phyloP scores from a whole-genome alignment of 768 basidiomycete genomes.

The Trametes cingulata region DNA sequence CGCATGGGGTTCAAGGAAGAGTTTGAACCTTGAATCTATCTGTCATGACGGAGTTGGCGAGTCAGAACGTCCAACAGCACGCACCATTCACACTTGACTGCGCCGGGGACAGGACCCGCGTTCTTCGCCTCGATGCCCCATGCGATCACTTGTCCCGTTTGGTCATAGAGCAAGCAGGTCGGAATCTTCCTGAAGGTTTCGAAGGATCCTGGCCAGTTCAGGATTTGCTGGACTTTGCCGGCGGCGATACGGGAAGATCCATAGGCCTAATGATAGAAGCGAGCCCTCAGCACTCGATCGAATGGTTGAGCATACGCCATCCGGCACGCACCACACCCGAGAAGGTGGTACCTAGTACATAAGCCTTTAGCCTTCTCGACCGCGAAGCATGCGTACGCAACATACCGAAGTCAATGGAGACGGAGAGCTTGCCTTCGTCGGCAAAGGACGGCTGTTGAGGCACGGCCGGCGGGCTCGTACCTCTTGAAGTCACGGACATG shows the following conservation, averaged over 20 bases:
- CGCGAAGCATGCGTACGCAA: conserved; percentile 5
- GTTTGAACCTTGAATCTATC: conserved; percentile 62
- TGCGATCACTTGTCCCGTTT: conserved; percentile 67
- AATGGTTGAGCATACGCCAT: not conserved
- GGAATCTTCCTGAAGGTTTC: conserved; percentile 85
- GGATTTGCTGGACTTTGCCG: conserved; percentile 80
- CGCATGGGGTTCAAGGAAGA: conserved; percentile 81
- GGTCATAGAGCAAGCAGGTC: conserved; percentile 82
- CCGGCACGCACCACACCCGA: conserved; percentile 74
- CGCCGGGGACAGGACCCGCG: conserved; percentile 65
- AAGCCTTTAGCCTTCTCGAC: conserved; percentile 8
- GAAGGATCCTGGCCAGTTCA: conserved; percentile 82
- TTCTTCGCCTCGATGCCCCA: conserved; percentile 92
- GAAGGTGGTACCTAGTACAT: conserved; percentile 72
- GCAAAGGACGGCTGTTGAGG: conserved; percentile 18
- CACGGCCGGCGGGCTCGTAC: conserved; percentile 26
- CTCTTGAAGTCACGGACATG: conserved; percentile 25
- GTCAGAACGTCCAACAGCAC: not conserved
- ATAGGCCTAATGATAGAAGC: conserved; percentile 57
- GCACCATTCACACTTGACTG: conserved; percentile 57
- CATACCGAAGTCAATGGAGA: conserved; percentile 82
- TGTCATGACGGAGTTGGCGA: not conserved
- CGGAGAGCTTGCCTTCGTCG: conserved; percentile 78
- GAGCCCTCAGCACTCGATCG: not conserved
- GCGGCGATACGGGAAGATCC: conserved; percentile 81